Percentiles rank a stretch among this genome's conserved stretches.
These are phyloP conservation scores for Chrysosporium queenslandicum DNA, from an alignment of 2,329 filamentous ascomycete genomes.

Conservation along the genomic window DNA sequence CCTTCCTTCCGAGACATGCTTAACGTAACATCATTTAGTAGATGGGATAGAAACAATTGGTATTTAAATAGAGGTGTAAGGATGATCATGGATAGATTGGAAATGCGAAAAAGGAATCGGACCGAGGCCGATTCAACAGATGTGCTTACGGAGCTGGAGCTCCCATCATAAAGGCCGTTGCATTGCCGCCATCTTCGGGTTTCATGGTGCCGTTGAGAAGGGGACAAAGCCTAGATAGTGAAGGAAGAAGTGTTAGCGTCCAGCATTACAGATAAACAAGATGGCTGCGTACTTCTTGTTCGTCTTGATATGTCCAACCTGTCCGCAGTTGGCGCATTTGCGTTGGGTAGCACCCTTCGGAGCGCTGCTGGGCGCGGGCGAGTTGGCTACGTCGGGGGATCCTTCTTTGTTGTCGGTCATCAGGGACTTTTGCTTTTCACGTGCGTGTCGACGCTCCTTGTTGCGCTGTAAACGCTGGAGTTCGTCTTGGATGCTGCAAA, in stretches of 20 bases:
- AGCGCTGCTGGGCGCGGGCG: conserved; percentile 33
- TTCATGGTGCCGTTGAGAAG: conserved; percentile 76
- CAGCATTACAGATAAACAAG: background rate
- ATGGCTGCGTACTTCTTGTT: conserved; percentile 71
- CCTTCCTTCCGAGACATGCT: background rate
- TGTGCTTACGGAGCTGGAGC: conserved; percentile 24
- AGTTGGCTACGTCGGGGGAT: conserved; percentile 39
- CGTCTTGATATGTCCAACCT: conserved; percentile 95
- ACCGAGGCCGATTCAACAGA: background rate
- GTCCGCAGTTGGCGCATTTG: conserved; percentile 96
- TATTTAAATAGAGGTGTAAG: too few relatives aligned
- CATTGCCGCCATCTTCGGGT: conserved; percentile 38
- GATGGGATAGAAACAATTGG: background rate
- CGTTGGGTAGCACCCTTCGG: conserved; percentile 56
- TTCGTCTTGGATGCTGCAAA: conserved; percentile 56
- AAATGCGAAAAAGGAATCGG: background rate
- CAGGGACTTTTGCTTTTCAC: conserved; percentile 75
- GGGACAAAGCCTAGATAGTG: conserved; percentile 58
- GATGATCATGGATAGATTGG: background rate
- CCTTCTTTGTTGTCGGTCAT: conserved; percentile 30
- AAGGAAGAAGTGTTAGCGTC: background rate
- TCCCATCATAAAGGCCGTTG: conserved; percentile 41
- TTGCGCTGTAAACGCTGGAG: conserved; percentile 79
- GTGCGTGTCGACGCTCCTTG: conserved; percentile 76
- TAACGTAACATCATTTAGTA: background rate